Evolutionary conservation across 1,284 basidiomycete species (phyloP).

Genomic region (Ganoderma resinaceum): DNA sequence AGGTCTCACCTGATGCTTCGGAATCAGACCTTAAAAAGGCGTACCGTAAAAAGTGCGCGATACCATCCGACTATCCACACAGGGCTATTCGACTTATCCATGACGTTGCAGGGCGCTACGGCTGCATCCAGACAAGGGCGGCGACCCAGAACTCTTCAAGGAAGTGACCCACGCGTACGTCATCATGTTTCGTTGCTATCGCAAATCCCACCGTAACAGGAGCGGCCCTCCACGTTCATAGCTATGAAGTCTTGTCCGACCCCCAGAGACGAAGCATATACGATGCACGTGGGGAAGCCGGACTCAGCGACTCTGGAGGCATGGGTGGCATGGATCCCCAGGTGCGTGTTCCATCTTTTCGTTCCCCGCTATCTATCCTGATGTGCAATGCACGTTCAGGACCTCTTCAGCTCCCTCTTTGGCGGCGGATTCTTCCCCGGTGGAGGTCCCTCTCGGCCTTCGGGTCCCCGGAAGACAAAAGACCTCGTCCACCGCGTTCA

Average conservation of each 20-base stretch:
- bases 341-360: conserved; percentile 48
- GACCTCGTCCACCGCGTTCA: conserved; percentile 98
- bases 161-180: conserved; percentile 95
- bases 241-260: conserved; percentile 96
- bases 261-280: conserved; percentile 86
- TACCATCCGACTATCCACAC: not conserved
- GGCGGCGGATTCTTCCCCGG: conserved; percentile 64
- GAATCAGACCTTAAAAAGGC: conserved; percentile 93
- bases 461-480: conserved; percentile 96
- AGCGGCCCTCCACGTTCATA: conserved; percentile 38
- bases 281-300: conserved; percentile 94
- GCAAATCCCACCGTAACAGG: not conserved
- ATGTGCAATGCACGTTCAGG: conserved; percentile 52
- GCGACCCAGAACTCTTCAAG: conserved; percentile 97
- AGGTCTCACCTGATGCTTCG: conserved; percentile 78
- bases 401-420: conserved; percentile 98
- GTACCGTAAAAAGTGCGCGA: conserved; percentile 86
- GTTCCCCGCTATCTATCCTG: conserved; percentile 12
- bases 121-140: conserved; percentile 96
- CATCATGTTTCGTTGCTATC: conserved; percentile 17
- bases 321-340: conserved; percentile 97
- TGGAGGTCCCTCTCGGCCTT: conserved; percentile 65
- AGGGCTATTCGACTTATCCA: conserved; percentile 23
- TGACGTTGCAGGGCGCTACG: conserved; percentile 73
- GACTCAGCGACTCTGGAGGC: conserved; percentile 86